Evolutionary conservation across 257 asterid genomes (phyloP).

Genomic region (Phtheirospermum japonicum): DNA sequence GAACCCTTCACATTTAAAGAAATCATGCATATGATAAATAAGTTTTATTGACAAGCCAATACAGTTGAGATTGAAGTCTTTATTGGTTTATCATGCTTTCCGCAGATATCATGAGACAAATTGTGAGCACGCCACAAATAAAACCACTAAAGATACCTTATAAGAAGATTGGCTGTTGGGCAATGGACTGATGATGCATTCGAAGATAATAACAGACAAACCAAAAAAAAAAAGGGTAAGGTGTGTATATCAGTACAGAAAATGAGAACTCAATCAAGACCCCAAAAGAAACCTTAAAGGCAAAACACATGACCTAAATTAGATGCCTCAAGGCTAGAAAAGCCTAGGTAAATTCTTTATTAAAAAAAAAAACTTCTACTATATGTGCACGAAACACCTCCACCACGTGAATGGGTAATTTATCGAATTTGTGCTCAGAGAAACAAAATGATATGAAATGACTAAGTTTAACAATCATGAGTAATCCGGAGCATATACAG

Average conservation of each 20-base stretch:
- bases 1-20: conserved; percentile 71
- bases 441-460: not conserved
- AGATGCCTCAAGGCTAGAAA: conserved; percentile 1
- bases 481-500: not conserved
- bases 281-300: conserved; percentile 3
- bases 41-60: not conserved
- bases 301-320: conserved; percentile 2
- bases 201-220: not conserved
- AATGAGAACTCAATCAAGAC: conserved; percentile 23
- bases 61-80: not conserved
- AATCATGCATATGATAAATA: conserved; percentile 22
- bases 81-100: not conserved
- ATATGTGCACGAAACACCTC: too few relatives aligned
- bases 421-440: too few relatives aligned
- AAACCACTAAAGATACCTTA: conserved; percentile 51
- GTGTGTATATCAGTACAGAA: conserved; percentile 29
- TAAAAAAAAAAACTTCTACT: too few relatives aligned
- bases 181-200: conserved; percentile 61
- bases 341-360: not conserved
- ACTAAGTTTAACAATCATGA: not conserved
- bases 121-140: not conserved
- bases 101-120: not conserved
- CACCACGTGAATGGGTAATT: too few relatives aligned
- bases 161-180: conserved; percentile 91
- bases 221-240: not conserved